phyloP scores from a whole-genome alignment of 2,329 filamentous ascomycete genomes.

The Ophioceras dolichostomum region DNA sequence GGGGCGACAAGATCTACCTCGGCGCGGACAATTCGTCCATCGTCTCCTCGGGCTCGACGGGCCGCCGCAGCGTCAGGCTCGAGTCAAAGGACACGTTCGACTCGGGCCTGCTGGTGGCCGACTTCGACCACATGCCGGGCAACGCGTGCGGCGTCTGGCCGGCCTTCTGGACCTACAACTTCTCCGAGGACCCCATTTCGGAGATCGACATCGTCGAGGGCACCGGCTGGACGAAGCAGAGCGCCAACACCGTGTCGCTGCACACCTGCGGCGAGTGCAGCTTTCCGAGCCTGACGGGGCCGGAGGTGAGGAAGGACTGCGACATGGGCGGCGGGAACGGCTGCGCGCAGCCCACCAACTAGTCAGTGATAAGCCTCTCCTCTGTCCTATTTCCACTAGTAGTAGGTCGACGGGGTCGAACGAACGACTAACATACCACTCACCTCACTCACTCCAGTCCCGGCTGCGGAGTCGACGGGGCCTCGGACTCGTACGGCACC shows the following conservation, averaged over 20 bases:
- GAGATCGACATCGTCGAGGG: slow-evolving; percentile 45
- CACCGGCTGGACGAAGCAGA: slow-evolving; percentile 24
- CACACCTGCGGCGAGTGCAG: slow-evolving; percentile 31
- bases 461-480: slow-evolving; percentile 11
- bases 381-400: too few relatives aligned
- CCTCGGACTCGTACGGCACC: slow-evolving; percentile 23
- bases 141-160: slow-evolving; percentile 37
- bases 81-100: slow-evolving; percentile 31
- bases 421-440: too few relatives aligned
- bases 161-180: slow-evolving; percentile 21
- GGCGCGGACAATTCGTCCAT: slow-evolving; percentile 27
- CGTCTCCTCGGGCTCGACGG: slow-evolving; percentile 18
- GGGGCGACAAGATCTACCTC: slow-evolving; percentile 23
- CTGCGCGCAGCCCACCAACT: too few relatives aligned
- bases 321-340: slow-evolving; percentile 9
- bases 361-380: too few relatives aligned
- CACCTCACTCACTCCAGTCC: too few relatives aligned
- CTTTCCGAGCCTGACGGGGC: slow-evolving; percentile 15
- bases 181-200: slow-evolving; percentile 32
- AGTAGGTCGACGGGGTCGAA: too few relatives aligned
- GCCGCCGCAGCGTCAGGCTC: slow-evolving; percentile 30
- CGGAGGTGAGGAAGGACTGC: slow-evolving; percentile 8
- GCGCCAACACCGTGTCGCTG: slow-evolving; percentile 31
- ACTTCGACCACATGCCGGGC: slow-evolving; percentile 37
- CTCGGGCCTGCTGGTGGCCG: slow-evolving; percentile 30